Base-by-base conservation (phyloP, 2,329 filamentous ascomycete species). In the Colletotrichum spinosum region DNA sequence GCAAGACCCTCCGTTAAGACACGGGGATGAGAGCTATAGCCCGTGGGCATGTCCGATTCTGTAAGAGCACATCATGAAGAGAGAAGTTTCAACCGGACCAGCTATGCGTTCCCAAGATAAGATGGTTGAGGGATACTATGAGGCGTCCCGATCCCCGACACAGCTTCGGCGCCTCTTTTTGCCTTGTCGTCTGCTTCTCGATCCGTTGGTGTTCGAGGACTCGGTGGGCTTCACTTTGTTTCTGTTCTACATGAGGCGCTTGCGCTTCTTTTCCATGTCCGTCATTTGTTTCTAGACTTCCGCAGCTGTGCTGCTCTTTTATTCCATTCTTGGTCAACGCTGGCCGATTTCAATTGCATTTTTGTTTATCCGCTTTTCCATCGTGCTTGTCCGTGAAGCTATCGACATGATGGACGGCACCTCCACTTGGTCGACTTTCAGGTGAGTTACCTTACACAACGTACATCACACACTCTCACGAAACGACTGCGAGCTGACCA, bases 301-400 rank as follows among this genome's bases (percentile, higher is more conserved):
- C 53, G 57, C 53, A 65, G 63, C 63, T 65, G 58, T 50, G 63
- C 63, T 66, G 58, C 52, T 25, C 13, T 13, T 15, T 55, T 39
- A n/a, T 33, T 15, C 46, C 46, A 37, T 51, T 50, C 46, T 50
- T 15, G 38, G 37, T 12, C 25, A 49, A 46, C 53, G 58, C 53
- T 54, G 59, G 52, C 9, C 52, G 48, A 52, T 52, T 52, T 59
- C 41, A 44, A 44, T 15, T 15, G 49, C 45, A 12, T 42, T 51
- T 1, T 9, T 51, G 25, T 48, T 35, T 8, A 4, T 46, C 34
- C 10, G 6, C 8, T 15, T 8, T 48, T 41, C 38, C 33, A 17
- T 46, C n/a, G 41, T 35, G 39, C 37, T 13, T 2, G 8, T 25
- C 1, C 25, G 25, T 25, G 25, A 25, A 25, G 25, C 25, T 25